Base-by-base conservation (phyloP, 441 rosid genomes). In the Hura crepitans region DNA sequence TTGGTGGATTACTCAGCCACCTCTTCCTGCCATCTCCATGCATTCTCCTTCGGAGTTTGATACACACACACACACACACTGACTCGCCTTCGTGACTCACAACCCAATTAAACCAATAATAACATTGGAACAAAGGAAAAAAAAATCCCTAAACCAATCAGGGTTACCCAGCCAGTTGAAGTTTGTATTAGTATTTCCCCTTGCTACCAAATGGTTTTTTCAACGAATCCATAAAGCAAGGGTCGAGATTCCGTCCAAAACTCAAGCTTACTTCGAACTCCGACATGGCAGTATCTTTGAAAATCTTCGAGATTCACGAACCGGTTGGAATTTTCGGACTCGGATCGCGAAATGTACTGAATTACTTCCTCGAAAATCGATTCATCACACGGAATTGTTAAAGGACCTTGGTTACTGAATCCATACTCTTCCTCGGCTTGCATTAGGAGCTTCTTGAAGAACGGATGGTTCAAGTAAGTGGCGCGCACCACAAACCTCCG, bases 391-490 rank as follows among this genome's bases (percentile, higher is more conserved):
- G 98, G 98, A 60, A 94, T 86, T 39, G 85, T 73, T 47, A 94
- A 65, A 3, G 96, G 98, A 12, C 98, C 98, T 25, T 81, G 83
- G 83, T 86, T 84, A 7, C 55, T 63, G 80, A 91, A 89, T 4
- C 97, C 98, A 75, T 74, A 89, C 92, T 93, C 97, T 68, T 93
- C 98, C 77, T 91, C 98, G 0, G 98, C 91, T 64, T 87, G 82
- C 27, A 75, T 63, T 0, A 94, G 81, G 17, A 94, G 89, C 20
- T 80, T 86, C 72, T 79, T 81, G 66, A 94, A 77, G 23, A 88
- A 50, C 6, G 98, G 97, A 74, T 91, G 97, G 83, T 94, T 94
- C 80, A 94, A 84, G 81, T 89, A 81, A 74, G 93, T 76, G 68
- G 98, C 90, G 0, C 90, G 93, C 70, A 94, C 92, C 53, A 94